These are phyloP conservation scores for Aotearoamyces nothofagi DNA, from an alignment of 2,329 filamentous ascomycete genomes.

Conservation along the genomic window DNA sequence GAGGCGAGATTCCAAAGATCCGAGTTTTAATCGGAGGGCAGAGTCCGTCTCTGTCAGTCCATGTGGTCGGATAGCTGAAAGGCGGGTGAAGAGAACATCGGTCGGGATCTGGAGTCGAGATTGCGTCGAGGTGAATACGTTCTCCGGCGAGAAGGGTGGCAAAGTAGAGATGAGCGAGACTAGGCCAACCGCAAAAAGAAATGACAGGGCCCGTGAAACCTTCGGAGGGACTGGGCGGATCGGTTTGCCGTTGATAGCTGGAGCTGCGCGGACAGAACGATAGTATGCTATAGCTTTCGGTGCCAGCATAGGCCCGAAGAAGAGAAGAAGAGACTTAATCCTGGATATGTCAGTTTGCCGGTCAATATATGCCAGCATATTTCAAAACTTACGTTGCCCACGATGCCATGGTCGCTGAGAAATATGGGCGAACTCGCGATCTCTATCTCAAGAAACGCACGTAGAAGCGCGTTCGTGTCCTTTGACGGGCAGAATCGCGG, in stretches of 20 bases:
- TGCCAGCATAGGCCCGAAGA: conserved; percentile 56
- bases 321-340: conserved; percentile 28
- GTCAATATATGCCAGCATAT: not conserved
- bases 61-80: conserved; percentile 38
- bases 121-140: conserved; percentile 63
- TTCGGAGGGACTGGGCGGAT: conserved; percentile 37
- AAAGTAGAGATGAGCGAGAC: conserved; percentile 48
- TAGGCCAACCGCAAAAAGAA: conserved; percentile 37
- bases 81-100: conserved; percentile 69
- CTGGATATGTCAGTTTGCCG: conserved; percentile 16
- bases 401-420: not conserved
- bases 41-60: conserved; percentile 43
- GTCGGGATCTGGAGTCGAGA: conserved; percentile 77
- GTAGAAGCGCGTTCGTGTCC: no score
- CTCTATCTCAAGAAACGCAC: no score
- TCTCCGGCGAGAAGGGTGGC: conserved; percentile 56
- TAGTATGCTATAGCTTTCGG: conserved; percentile 52
- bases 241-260: conserved; percentile 27
- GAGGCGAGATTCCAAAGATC: conserved; percentile 55
- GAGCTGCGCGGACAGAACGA: conserved; percentile 33
- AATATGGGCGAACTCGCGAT: no score
- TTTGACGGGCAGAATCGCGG: no score
- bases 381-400: conserved; percentile 1
- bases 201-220: conserved; percentile 39
- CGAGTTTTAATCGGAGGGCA: conserved; percentile 51